These are phyloP conservation scores for Hemileia vastatrix DNA, from an alignment of 1,284 basidiomycete genomes.

Conservation along the genomic window DNA sequence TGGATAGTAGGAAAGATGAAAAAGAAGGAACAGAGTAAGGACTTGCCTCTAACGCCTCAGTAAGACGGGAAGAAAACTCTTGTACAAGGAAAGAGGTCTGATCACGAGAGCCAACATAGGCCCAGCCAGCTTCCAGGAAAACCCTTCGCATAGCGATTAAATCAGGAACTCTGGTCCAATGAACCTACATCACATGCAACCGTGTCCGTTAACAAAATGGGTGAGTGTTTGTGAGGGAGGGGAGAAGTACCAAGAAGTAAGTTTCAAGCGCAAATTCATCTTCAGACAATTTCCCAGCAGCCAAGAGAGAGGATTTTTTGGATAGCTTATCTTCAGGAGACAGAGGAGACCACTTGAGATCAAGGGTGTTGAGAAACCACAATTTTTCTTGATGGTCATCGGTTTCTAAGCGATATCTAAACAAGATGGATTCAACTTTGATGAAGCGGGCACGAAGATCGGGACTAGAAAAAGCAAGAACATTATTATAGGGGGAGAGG, in stretches of 20 bases:
- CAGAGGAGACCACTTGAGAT: conserved; percentile 69
- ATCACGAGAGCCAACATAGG: conserved; percentile 74
- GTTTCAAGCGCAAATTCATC: conserved; percentile 50
- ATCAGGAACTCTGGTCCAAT: conserved; percentile 87
- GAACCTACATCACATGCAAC: conserved; percentile 48
- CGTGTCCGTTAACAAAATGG: conserved; percentile 46
- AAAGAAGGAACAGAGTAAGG: neutral
- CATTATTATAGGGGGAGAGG: neutral
- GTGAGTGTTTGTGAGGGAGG: neutral
- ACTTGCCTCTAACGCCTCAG: conserved; percentile 66
- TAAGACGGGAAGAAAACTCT: conserved; percentile 70
- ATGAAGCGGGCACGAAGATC: conserved; percentile 82
- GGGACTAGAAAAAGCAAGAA: conserved; percentile 54
- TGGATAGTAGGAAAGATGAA: neutral
- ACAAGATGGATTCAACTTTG: conserved; percentile 76
- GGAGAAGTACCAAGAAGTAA: conserved; percentile 58
- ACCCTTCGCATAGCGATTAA: conserved; percentile 78
- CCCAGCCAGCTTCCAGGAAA: conserved; percentile 69
- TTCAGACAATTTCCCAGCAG: conserved; percentile 32
- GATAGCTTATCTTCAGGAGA: conserved; percentile 53
- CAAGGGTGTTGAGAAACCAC: conserved; percentile 62
- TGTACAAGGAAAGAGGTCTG: conserved; percentile 80
- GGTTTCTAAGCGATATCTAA: conserved; percentile 69
- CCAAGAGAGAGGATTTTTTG: conserved; percentile 52
- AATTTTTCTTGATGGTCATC: conserved; percentile 58